These are phyloP conservation scores for Tremella yokohamensis DNA, from an alignment of 768 basidiomycete species.

Conservation along the genomic window DNA sequence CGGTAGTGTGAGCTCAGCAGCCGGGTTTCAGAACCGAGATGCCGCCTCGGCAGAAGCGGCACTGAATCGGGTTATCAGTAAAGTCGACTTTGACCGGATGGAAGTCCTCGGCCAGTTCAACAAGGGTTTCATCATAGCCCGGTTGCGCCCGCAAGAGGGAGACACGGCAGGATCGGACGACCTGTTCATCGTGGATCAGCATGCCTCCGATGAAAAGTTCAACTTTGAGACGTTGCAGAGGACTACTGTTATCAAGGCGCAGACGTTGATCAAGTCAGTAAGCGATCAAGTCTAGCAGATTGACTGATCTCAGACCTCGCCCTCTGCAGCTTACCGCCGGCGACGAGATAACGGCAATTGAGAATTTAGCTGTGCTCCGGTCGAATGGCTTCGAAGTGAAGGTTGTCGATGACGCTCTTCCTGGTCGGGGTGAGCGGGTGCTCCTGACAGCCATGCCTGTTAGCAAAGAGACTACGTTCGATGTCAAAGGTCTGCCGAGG, in stretches of 20 bases:
- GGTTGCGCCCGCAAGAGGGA: constrained; percentile 56
- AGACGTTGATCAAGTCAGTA: constrained; percentile 72
- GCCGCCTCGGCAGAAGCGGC: constrained; percentile 61
- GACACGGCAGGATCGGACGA: constrained; percentile 63
- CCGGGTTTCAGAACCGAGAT: constrained; percentile 52
- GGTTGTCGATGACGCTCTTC: constrained; percentile 56
- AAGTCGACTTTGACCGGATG: constrained; percentile 81
- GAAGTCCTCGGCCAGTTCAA: constrained; percentile 91
- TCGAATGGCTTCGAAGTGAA: constrained; percentile 86
- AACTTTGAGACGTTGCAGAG: constrained; percentile 92
- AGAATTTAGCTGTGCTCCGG: constrained; percentile 76
- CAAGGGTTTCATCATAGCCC: constrained; percentile 83
- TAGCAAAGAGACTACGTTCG: constrained; percentile 86
- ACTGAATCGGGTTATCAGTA: constrained; percentile 78
- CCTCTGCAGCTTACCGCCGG: constrained; percentile 77
- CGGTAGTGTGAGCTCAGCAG: constrained; percentile 28
- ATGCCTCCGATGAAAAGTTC: constrained; percentile 97
- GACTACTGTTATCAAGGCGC: constrained; percentile 83
- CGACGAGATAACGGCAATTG: constrained; percentile 80
- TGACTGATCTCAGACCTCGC: constrained; percentile 60
- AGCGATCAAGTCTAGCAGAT: neutral
- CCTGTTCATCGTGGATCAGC: constrained; percentile 93
- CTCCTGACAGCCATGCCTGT: constrained; percentile 77
- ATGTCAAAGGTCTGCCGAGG: constrained; percentile 67
- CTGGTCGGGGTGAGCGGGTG: constrained; percentile 54